Percentiles rank a stretch among this genome's conserved stretches.
phyloP scores from a whole-genome alignment of 2,329 filamentous ascomycete genomes.

The Chaetomiaceae sp. region DNA sequence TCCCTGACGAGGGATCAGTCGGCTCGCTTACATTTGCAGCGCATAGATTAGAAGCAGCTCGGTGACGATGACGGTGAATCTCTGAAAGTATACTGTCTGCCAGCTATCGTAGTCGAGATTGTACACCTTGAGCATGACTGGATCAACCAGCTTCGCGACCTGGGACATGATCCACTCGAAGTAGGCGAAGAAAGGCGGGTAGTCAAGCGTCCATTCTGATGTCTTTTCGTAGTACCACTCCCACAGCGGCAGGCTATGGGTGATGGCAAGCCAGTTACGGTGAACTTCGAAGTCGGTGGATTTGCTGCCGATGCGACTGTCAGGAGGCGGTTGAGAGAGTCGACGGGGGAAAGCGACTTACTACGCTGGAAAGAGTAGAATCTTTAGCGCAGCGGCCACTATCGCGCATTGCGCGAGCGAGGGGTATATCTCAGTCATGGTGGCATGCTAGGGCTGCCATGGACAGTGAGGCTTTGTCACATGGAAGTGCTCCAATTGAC shows the following conservation, averaged over 20 bases:
- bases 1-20: not conserved
- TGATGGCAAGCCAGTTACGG: constrained; percentile 97
- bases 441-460: constrained; percentile 23
- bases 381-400: constrained; percentile 81
- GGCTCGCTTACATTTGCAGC: constrained; percentile 59
- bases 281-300: constrained; percentile 99
- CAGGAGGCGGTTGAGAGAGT: not conserved
- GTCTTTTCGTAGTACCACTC: constrained; percentile 97
- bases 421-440: constrained; percentile 78
- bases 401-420: constrained; percentile 85
- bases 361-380: constrained; percentile 93
- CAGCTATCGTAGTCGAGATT: constrained; percentile 85
- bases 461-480: not conserved
- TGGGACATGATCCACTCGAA: constrained; percentile 94
- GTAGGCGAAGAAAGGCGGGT: constrained; percentile 95
- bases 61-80: constrained; percentile 77
- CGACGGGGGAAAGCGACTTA: constrained; percentile 49
- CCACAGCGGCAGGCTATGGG: constrained; percentile 77
- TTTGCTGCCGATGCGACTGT: constrained; percentile 57
- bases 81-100: constrained; percentile 92
- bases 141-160: constrained; percentile 69
- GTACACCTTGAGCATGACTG: constrained; percentile 73
- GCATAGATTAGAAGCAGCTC: constrained; percentile 83
- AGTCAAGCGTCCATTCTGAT: constrained; percentile 99
- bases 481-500: constrained; percentile 4